Conservation (phyloP, 2,329 filamentous ascomycete genomes). For the Periconia sp. region DNA sequence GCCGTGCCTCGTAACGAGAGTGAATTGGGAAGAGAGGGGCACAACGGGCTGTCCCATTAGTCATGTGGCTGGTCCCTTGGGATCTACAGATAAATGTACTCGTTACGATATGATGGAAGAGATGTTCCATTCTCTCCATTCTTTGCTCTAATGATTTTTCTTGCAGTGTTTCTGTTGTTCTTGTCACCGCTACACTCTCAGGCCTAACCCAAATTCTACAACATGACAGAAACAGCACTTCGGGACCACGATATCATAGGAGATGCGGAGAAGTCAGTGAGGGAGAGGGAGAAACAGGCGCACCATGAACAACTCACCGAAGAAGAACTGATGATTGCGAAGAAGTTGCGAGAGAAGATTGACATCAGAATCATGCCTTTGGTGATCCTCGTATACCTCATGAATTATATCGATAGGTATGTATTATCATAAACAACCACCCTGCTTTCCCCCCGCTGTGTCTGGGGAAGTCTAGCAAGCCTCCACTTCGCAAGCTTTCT, state of each 20-base stretch:
- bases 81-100: neutral
- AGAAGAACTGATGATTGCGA: constrained; percentile 22
- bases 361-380: constrained; percentile 21
- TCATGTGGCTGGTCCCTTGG: neutral
- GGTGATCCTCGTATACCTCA: constrained; percentile 21
- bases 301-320: constrained; percentile 19
- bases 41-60: neutral
- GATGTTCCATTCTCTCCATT: neutral
- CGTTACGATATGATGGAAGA: neutral
- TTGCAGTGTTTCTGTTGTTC: neutral
- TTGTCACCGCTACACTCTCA: neutral
- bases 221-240: constrained; percentile 7
- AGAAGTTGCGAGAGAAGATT: constrained; percentile 17
- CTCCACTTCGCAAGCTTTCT: neutral
- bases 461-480: neutral
- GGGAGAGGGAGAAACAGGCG: constrained; percentile 10
- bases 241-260: constrained; percentile 11
- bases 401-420: constrained; percentile 23
- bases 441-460: no score
- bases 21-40: neutral
- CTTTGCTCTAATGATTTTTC: neutral
- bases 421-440: neutral
- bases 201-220: neutral
- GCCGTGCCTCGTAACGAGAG: neutral
- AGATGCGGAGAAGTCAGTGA: constrained; percentile 15